These are phyloP conservation scores for Gryganskiella cystojenkinii DNA, from an alignment of 192 early-diverging fungal genomes.

Conservation along the genomic window DNA sequence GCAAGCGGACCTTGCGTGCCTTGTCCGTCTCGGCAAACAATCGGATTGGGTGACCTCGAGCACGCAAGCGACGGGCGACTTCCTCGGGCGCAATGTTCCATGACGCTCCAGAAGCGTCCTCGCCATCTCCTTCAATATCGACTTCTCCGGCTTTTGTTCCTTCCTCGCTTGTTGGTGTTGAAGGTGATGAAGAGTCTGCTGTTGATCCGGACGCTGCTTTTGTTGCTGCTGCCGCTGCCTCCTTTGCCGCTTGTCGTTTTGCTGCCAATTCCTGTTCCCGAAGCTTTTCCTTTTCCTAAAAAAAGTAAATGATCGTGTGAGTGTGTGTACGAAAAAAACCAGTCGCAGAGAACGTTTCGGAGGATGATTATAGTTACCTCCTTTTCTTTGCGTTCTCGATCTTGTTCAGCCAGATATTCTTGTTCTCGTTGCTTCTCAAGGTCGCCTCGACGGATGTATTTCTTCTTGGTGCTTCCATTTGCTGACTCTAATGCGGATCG, in stretches of 20 bases:
- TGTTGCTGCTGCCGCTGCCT: constrained; percentile 5
- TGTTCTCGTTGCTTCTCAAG: constrained; percentile 71
- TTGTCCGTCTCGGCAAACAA: constrained; percentile 92
- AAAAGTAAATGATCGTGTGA: not conserved
- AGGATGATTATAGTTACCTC: constrained; percentile 41
- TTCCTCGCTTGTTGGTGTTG: not conserved
- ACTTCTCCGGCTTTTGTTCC: not conserved
- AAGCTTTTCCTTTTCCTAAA: constrained; percentile 16
- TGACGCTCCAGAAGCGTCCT: constrained; percentile 20
- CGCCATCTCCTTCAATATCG: constrained; percentile 23
- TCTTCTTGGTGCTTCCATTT: constrained; percentile 61
- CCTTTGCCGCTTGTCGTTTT: constrained; percentile 26
- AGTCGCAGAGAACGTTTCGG: constrained; percentile 1
- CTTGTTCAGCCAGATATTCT: constrained; percentile 67
- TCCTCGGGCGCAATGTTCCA: constrained; percentile 79
- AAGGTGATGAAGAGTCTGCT: not conserved
- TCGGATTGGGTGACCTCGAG: constrained; percentile 88
- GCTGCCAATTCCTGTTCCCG: constrained; percentile 17
- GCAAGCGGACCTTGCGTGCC: constrained; percentile 82
- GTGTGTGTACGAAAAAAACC: not conserved
- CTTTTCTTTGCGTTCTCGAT: constrained; percentile 59
- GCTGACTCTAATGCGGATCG: constrained; percentile 65
- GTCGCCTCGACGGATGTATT: constrained; percentile 88
- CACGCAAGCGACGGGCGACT: constrained; percentile 82
- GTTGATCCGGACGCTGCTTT: not conserved